These are phyloP conservation scores for Thamnidium elegans DNA, from an alignment of 192 early-diverging fungal species.

Conservation along the genomic window DNA sequence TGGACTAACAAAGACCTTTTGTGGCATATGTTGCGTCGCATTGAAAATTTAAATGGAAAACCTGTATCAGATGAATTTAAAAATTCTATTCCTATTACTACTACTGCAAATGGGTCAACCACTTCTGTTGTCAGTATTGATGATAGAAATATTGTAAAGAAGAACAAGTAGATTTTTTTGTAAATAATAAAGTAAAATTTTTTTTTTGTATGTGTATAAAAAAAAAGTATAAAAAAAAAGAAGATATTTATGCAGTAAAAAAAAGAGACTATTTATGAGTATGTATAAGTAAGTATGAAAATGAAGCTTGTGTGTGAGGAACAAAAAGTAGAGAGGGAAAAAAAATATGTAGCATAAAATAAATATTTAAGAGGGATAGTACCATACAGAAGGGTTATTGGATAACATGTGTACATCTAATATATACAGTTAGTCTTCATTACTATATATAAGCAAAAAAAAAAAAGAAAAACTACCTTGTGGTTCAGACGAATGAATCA, in stretches of 20 bases:
- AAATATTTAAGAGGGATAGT: not conserved
- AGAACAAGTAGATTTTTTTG: not conserved
- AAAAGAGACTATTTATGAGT: no score
- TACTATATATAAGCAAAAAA: no score
- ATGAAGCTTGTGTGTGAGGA: not conserved
- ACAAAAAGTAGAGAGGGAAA: no score
- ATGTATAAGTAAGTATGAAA: no score
- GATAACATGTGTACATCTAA: not conserved
- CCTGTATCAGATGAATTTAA: not conserved
- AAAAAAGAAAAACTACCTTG: not conserved
- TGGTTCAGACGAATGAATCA: not conserved
- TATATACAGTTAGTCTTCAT: not conserved
- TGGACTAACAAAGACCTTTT: constrained; percentile 52
- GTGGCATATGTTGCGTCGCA: constrained; percentile 37
- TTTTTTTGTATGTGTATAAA: no score
- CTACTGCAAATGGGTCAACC: not conserved
- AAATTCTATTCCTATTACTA: not conserved
- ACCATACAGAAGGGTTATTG: not conserved
- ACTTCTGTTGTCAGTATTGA: not conserved
- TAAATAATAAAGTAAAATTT: not conserved
- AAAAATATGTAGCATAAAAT: not conserved
- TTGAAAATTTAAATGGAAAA: constrained; percentile 26
- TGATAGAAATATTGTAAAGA: not conserved
- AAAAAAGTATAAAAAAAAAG: no score
- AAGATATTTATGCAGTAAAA: no score